Evolutionary conservation across 768 basidiomycete genomes (phyloP), one percentile per base, ranked within the genome.

Genomic region (Kockovaella imperatae): DNA sequence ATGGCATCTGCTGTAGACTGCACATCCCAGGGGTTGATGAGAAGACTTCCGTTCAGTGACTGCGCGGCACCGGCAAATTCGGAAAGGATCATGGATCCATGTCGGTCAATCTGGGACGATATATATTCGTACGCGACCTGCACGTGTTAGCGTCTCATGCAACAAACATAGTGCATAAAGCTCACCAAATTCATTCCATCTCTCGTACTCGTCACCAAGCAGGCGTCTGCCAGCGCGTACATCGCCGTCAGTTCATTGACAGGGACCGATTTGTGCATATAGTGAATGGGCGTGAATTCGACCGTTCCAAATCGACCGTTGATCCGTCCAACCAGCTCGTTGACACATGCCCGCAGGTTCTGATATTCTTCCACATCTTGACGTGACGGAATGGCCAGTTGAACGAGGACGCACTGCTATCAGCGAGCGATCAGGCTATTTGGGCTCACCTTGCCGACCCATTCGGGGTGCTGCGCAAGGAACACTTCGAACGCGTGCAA

Each of bases 281-380:
- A 97, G 72, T 97, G 95, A 52, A 99, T 97, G 5, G 95, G 95
- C 88, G 96, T 95, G 70, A 93, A 97, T 60, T 99, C 95, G 66
- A 97, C 90, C 1, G 95, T 97, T 25, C 95, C 95, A 64, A 99
- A 99, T 7, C 90, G 84, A 6, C 95, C 95, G 68, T 99, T 99
- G 74, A 99, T 97, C 21, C 93, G 82, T 2, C 95, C 95, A 25
- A 99, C 95, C 41, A 99, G 80, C 70, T 99, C 91, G 75, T 97
- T 97, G 45, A 97, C 90, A 1, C 86, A 87, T 15, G 89, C 82
- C 14, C 95, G 82, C 51, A 97, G 74, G 73, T 96, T 97, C 72
- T 99, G 95, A 69, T 99, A 99, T 73, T 99, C 95, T 73, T 99
- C 95, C 44, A 99, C 95, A 66, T 97, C 95, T 72, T 95, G 90